Percentiles rank a stretch among this genome's conserved stretches.
phyloP scores from a whole-genome alignment of 192 early-diverging fungal genomes.

The Haplosporangium gracile region DNA sequence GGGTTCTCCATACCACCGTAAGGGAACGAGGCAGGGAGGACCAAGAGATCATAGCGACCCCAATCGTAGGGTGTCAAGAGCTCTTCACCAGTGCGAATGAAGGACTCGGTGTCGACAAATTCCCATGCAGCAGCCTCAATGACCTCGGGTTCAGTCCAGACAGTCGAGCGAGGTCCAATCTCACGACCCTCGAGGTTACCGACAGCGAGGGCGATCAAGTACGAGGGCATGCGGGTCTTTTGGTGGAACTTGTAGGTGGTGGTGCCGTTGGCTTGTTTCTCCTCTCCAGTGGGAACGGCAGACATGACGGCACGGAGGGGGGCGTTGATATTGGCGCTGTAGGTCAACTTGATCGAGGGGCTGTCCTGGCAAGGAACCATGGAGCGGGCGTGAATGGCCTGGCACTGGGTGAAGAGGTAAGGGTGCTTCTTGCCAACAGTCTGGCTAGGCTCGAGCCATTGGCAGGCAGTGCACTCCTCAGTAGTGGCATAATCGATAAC shows the following conservation, averaged over 20 bases:
- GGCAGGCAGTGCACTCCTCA: slow-evolving; percentile 85
- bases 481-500: slow-evolving; percentile 85
- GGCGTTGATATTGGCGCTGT: slow-evolving; percentile 85
- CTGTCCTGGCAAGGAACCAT: slow-evolving; percentile 93
- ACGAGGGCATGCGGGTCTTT: slow-evolving; percentile 91
- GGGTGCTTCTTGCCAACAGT: slow-evolving; percentile 94
- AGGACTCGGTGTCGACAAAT: slow-evolving; percentile 84
- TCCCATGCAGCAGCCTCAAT: slow-evolving; percentile 94
- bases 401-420: slow-evolving; percentile 98
- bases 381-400: slow-evolving; percentile 95
- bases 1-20: slow-evolving; percentile 98
- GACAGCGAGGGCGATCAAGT: slow-evolving; percentile 94
- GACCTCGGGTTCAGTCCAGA: slow-evolving; percentile 97
- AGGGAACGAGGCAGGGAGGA: slow-evolving; percentile 91
- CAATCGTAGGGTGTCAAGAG: slow-evolving; percentile 94
- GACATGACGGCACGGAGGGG: slow-evolving; percentile 96
- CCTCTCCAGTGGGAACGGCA: slow-evolving; percentile 79
- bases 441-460: slow-evolving; percentile 94
- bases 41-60: slow-evolving; percentile 95
- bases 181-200: slow-evolving; percentile 86
- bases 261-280: slow-evolving; percentile 62
- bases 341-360: slow-evolving; percentile 89
- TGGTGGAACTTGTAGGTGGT: slow-evolving; percentile 88
- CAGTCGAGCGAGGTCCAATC: slow-evolving; percentile 92
- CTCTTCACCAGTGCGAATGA: slow-evolving; percentile 75